phyloP scores from a whole-genome alignment of 176 grass and related monocot species.

The Oryza meyeriana region DNA sequence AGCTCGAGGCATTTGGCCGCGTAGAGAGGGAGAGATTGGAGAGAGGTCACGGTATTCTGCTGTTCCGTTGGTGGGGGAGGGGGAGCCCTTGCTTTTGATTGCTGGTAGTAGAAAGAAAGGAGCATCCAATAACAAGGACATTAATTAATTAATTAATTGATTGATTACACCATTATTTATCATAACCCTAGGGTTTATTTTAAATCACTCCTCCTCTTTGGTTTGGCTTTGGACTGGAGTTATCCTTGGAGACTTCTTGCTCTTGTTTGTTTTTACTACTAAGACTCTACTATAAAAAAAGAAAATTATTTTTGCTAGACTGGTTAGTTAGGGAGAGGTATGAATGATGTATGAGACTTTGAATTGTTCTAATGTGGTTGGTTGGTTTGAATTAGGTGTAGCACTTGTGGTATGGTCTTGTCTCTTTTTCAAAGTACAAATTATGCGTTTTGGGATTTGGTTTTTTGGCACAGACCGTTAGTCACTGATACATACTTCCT shows the following conservation, averaged over 20 bases:
- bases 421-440: neutral
- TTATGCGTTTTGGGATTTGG: neutral
- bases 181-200: neutral
- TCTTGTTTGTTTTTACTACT: neutral
- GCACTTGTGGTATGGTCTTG: neutral
- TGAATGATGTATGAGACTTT: neutral
- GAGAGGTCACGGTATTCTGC: neutral
- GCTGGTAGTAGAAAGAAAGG: neutral
- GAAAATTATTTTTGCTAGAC: neutral
- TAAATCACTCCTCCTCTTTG: neutral
- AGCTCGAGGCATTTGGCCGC: slow-evolving; percentile 23
- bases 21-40: neutral
- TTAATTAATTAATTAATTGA: neutral
- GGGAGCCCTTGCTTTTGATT: slow-evolving; percentile 19
- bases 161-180: neutral
- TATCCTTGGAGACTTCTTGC: neutral
- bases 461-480: neutral
- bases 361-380: slow-evolving; percentile 27
- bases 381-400: slow-evolving; percentile 24
- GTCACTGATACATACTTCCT: neutral
- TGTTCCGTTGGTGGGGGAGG: slow-evolving; percentile 46
- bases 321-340: neutral
- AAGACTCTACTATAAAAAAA: too few relatives aligned
- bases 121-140: neutral
- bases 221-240: neutral